phyloP scores from a whole-genome alignment of 1,139 yeast species.

The Candida mesenterica region DNA sequence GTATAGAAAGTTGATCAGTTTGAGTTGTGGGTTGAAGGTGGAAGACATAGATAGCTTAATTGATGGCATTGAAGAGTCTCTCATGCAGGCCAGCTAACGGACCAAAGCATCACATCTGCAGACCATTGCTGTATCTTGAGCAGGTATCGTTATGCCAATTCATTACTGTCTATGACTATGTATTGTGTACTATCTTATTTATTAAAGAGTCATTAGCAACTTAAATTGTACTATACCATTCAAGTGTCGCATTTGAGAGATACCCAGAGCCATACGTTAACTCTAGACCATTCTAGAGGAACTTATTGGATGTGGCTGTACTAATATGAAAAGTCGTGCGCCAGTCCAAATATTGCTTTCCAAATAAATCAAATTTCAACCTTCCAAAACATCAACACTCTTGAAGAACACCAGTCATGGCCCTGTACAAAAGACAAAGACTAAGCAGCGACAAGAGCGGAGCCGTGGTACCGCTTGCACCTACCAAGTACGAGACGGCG shows the following conservation, averaged over 20 bases:
- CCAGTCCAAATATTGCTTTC: not conserved
- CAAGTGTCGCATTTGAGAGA: too few species aligned
- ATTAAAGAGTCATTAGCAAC: too few species aligned
- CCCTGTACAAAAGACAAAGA: conserved; percentile 8
- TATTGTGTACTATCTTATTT: too few species aligned
- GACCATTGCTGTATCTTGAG: too few species aligned
- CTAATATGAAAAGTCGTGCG: too few species aligned
- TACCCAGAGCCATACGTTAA: too few species aligned
- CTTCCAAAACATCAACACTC: not conserved
- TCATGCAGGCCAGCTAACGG: conserved; percentile 28
- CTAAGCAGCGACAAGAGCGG: conserved; percentile 1
- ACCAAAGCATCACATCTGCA: too few species aligned
- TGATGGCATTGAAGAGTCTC: conserved; percentile 46
- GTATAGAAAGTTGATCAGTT: conserved; percentile 76
- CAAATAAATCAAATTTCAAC: not conserved
- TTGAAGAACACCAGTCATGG: not conserved
- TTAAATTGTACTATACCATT: too few species aligned
- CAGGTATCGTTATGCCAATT: too few species aligned
- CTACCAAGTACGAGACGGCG: conserved; percentile 34
- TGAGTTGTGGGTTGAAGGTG: conserved; percentile 75
- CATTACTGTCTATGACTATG: too few species aligned
- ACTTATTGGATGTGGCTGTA: too few species aligned
- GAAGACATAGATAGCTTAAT: conserved; percentile 74
- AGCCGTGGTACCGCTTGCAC: conserved; percentile 10
- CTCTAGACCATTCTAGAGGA: too few species aligned